Conservation (phyloP, 139 green algal genomes). For the Chlamydomonas eustigma region DNA sequence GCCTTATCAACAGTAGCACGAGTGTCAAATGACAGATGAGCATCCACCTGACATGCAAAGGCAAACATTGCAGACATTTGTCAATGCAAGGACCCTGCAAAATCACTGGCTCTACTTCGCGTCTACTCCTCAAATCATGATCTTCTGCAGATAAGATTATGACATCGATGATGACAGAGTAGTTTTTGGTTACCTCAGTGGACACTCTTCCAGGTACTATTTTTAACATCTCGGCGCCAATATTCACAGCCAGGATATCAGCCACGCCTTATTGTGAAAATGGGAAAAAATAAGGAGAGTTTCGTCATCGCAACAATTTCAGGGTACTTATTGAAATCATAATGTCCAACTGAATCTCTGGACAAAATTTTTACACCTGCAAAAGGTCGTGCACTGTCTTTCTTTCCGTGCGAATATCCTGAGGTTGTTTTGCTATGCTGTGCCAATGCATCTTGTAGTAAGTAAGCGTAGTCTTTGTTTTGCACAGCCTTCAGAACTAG, state of each 20-base stretch:
- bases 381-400: too few relatives aligned
- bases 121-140: too few relatives aligned
- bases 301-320: too few relatives aligned
- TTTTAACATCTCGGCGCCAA: constrained; percentile 70
- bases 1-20: constrained; percentile 68
- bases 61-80: background rate
- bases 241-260: constrained; percentile 71
- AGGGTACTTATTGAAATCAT: too few relatives aligned
- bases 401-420: too few relatives aligned
- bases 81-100: constrained; percentile 1
- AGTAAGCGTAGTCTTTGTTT: constrained; percentile 56
- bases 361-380: too few relatives aligned
- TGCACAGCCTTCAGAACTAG: constrained; percentile 74
- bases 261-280: constrained; percentile 66
- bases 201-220: constrained; percentile 64
- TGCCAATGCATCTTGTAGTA: constrained; percentile 55
- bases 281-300: background rate
- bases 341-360: too few relatives aligned
- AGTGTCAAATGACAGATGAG: constrained; percentile 66
- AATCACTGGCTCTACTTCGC: too few relatives aligned
- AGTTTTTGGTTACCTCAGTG: background rate
- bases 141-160: too few relatives aligned
- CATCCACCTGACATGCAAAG: constrained; percentile 54
- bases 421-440: too few relatives aligned
- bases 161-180: too few relatives aligned